Conservation (phyloP, 2,329 filamentous ascomycete species). For the Aphanoascus verrucosus region DNA sequence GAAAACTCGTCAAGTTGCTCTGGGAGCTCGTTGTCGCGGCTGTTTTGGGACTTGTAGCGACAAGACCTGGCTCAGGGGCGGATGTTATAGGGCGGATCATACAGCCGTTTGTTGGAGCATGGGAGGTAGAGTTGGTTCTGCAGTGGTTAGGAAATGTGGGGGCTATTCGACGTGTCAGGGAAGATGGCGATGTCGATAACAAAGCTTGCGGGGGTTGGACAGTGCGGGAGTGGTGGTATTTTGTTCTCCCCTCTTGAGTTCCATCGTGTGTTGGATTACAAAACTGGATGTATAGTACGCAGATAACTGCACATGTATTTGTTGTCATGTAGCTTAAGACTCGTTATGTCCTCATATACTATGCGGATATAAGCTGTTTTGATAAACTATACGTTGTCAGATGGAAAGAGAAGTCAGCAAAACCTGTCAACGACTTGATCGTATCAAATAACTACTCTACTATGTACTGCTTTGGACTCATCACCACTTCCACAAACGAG, state of each 20-base stretch:
- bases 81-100: conserved; percentile 29
- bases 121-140: conserved; percentile 35
- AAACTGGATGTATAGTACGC: too few relatives aligned
- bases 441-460: too few relatives aligned
- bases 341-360: too few relatives aligned
- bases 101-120: conserved; percentile 30
- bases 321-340: too few relatives aligned
- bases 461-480: too few relatives aligned
- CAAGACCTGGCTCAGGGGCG: conserved; percentile 32
- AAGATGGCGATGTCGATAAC: conserved; percentile 15
- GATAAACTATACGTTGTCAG: too few relatives aligned
- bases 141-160: conserved; percentile 31
- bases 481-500: too few relatives aligned
- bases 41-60: conserved; percentile 33
- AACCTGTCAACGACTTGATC: too few relatives aligned
- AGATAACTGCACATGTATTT: too few relatives aligned
- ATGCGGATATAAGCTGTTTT: too few relatives aligned
- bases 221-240: conserved; percentile 35
- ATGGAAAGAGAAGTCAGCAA: too few relatives aligned
- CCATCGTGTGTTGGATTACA: too few relatives aligned
- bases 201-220: conserved; percentile 22
- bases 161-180: conserved; percentile 17
- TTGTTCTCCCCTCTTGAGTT: conserved; percentile 20
- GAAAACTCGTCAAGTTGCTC: conserved; percentile 24
- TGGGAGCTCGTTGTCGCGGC: conserved; percentile 37